These are phyloP conservation scores for Erodium trifolium DNA, from an alignment of 441 rosid species.

Conservation along the genomic window DNA sequence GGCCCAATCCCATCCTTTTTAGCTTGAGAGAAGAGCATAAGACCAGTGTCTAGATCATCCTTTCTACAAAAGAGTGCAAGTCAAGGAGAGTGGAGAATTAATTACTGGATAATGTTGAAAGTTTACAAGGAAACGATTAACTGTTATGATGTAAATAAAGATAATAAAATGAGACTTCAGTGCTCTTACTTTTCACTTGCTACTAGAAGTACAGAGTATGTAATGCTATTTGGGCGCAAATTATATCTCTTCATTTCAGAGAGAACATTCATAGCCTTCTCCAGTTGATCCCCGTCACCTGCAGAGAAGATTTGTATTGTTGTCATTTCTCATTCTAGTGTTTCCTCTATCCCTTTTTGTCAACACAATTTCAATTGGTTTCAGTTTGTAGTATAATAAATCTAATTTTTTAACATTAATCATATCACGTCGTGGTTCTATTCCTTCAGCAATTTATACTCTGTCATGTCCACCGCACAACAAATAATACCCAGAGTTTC, in stretches of 20 bases:
- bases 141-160: neutral
- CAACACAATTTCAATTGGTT: neutral
- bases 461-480: too few relatives aligned
- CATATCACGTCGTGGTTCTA: too few relatives aligned
- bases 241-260: slow-evolving; percentile 59
- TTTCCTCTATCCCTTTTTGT: neutral
- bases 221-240: slow-evolving; percentile 55
- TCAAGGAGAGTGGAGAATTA: slow-evolving; percentile 7
- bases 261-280: slow-evolving; percentile 62
- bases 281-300: slow-evolving; percentile 84
- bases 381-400: neutral
- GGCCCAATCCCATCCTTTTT: slow-evolving; percentile 55
- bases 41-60: slow-evolving; percentile 68
- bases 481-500: too few relatives aligned
- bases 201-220: slow-evolving; percentile 72
- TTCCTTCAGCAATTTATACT: too few relatives aligned
- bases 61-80: slow-evolving; percentile 37
- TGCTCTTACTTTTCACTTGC: slow-evolving; percentile 67
- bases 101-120: neutral
- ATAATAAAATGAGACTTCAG: slow-evolving; percentile 13
- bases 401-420: too few relatives aligned
- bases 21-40: slow-evolving; percentile 56
- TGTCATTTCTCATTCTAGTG: slow-evolving; percentile 21
- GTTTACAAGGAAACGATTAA: slow-evolving; percentile 15
- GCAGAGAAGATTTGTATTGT: slow-evolving; percentile 20